Evolutionary conservation across 345 rosid genomes (phyloP), one percentile per base, ranked within the genome.

Genomic region (Psidium friedrichsthalianum): DNA sequence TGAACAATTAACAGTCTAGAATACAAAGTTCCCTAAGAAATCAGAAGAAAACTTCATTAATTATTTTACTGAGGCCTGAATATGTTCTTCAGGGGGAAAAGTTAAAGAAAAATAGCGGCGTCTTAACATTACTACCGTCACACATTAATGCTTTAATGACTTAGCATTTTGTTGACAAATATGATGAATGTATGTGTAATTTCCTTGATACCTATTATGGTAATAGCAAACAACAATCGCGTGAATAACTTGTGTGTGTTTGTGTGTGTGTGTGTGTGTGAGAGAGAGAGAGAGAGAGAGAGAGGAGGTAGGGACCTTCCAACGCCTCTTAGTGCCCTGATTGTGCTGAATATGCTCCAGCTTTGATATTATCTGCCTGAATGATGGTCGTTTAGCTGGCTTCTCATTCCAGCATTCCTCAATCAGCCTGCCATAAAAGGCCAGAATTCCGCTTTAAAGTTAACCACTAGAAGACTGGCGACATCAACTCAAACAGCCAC

Each of bases 381-480:
- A 97, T 14, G 98, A 87, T 4, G 98, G 99, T 88, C 99, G 90
- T 87, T 91, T 95, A 18, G 90, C 88, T 44, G 98, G 98, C 82
- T 93, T 92, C 85, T 97, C 98, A 55, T 88, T 86, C 99, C 98
- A 95, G 90, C 98, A 97, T 82, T 93, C 96, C 90, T 94, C 96
- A 84, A 96, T 97, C 89, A 96, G 90, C 92, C 99, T 96, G 93
- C 81, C 49, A 83, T 51, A 80, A 83, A 32, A 86, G 59, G n/a
- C n/a, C 56, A 56, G 9, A 47, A 32, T 69, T 69, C 47, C 7
- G 2, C 22, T 36, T 69, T 56, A 22, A 0, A 3, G 13, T 36
- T 36, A 53, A 29, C 59, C 59, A 22, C 11, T 18, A 53, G n/a
- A 57, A 20, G 56, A 51, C 59, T 36, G 22, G 8, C 1, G 24